Percentiles rank a stretch among this genome's conserved stretches.
Conservation (phyloP, 306 rosid genomes). For the Gillenia trifoliata region DNA sequence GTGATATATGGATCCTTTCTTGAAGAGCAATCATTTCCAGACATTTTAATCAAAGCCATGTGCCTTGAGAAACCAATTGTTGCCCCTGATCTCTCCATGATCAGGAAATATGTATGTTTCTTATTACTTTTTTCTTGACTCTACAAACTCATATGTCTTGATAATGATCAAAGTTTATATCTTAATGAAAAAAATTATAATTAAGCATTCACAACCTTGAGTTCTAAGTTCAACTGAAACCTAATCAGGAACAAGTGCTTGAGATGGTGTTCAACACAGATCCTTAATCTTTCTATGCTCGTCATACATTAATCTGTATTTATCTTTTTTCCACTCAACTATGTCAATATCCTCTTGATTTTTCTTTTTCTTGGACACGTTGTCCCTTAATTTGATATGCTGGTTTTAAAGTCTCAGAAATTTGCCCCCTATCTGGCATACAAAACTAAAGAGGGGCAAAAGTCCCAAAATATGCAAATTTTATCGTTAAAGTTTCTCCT, state of each 20-base stretch:
- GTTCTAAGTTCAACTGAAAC: not conserved
- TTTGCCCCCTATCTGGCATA: not conserved
- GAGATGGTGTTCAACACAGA: not conserved
- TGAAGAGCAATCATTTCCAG: conserved; percentile 83
- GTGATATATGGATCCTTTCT: conserved; percentile 84
- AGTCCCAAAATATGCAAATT: not conserved
- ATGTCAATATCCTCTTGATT: not conserved
- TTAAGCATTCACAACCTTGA: not conserved
- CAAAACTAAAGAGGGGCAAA: not conserved
- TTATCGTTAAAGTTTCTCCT: not conserved
- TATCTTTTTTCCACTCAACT: not conserved
- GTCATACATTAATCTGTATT: not conserved
- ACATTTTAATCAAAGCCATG: conserved; percentile 80
- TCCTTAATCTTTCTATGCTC: not conserved
- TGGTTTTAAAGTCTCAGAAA: not conserved
- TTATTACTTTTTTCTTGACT: not conserved
- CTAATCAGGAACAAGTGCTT: not conserved
- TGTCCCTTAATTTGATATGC: not conserved
- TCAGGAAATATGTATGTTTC: conserved; percentile 70
- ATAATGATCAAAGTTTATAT: not conserved
- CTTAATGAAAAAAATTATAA: not conserved
- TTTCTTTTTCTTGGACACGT: not conserved
- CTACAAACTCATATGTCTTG: not conserved
- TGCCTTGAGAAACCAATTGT: conserved; percentile 83
- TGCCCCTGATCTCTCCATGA: conserved; percentile 76